A percentile compares a stretch with the other conserved stretches of the same genome.
Evolutionary conservation across 306 rosid genomes (phyloP).

Genomic region (Fragaria nilgerrensis): DNA sequence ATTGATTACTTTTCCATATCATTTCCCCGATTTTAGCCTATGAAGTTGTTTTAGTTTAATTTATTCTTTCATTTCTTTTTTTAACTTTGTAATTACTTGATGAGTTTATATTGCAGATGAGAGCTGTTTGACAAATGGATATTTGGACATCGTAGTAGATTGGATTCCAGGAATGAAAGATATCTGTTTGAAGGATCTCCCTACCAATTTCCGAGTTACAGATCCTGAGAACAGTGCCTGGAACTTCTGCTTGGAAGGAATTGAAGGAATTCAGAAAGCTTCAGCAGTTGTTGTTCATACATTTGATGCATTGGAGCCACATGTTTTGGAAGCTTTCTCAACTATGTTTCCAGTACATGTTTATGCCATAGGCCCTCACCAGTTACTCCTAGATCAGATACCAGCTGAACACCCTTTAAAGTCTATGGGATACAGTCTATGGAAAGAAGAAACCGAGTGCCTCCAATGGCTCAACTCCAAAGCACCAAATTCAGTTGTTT

Average conservation of each 20-base stretch:
- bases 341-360: neutral
- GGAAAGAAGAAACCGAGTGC: slow-evolving; percentile 7
- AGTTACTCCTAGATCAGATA: neutral
- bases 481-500: neutral
- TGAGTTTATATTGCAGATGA: neutral
- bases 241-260: neutral
- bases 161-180: slow-evolving; percentile 14
- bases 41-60: neutral
- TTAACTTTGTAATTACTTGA: too few species aligned
- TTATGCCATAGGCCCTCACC: slow-evolving; percentile 7
- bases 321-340: neutral
- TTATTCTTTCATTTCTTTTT: too few species aligned
- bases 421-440: neutral
- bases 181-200: slow-evolving; percentile 8
- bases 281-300: neutral
- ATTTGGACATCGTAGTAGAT: neutral
- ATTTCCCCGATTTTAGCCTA: neutral
- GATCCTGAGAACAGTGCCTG: neutral
- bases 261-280: neutral
- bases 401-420: slow-evolving; percentile 1
- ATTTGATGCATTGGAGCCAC: neutral
- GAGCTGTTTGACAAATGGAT: neutral
- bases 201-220: neutral
- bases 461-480: neutral
- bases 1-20: neutral